These are phyloP conservation scores for Yamadazyma oceani DNA, from an alignment of 1,139 yeast species.

Conservation along the genomic window DNA sequence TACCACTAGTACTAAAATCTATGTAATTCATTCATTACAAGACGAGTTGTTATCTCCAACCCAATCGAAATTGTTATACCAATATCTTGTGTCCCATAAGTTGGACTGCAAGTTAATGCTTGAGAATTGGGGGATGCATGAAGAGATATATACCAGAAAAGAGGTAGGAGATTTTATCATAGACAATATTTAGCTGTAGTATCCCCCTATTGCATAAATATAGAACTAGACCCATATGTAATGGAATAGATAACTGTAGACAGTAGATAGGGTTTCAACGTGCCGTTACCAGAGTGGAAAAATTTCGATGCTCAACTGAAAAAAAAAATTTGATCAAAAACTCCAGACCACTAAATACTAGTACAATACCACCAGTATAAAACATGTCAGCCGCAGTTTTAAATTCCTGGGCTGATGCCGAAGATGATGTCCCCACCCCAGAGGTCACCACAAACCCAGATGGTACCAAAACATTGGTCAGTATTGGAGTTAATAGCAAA, in stretches of 20 bases:
- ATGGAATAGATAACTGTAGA: too few species aligned
- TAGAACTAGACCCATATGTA: too few species aligned
- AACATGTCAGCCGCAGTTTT: slow-evolving; percentile 41
- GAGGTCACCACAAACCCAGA: slow-evolving; percentile 76
- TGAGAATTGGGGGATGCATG: slow-evolving; percentile 36
- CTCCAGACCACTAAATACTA: too few species aligned
- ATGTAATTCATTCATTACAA: slow-evolving; percentile 29
- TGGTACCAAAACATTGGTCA: slow-evolving; percentile 86
- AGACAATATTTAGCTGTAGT: not conserved
- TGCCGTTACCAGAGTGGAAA: not conserved
- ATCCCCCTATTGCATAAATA: too few species aligned
- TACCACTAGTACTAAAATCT: slow-evolving; percentile 6
- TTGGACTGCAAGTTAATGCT: slow-evolving; percentile 9
- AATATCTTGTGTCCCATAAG: slow-evolving; percentile 15
- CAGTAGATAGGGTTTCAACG: too few species aligned
- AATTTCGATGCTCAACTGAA: not conserved
- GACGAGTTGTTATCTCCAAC: slow-evolving; percentile 34
- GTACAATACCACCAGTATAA: too few species aligned
- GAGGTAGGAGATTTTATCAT: slow-evolving; percentile 20
- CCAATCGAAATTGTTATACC: slow-evolving; percentile 23
- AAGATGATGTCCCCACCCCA: slow-evolving; percentile 64
- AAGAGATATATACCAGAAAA: slow-evolving; percentile 29
- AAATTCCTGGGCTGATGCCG: slow-evolving; percentile 68
- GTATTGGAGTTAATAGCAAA: slow-evolving; percentile 71
- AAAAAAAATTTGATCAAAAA: not conserved